Base-by-base conservation (phyloP, 177 flowering plant genomes). In the Vitis hybrid region DNA sequence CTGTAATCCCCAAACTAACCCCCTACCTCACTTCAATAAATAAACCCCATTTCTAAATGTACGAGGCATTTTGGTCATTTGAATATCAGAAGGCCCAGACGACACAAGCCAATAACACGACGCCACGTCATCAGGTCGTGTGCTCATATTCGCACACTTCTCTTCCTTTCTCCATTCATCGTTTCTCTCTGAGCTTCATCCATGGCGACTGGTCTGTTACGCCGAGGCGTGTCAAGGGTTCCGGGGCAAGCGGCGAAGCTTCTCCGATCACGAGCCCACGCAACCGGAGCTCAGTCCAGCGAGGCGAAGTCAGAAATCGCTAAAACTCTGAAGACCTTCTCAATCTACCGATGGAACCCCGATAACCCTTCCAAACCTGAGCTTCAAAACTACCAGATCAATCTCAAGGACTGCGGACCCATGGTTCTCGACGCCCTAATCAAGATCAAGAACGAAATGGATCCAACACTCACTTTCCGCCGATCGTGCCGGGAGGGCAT, bases 381-480 rank as follows among this genome's bases (percentile, higher is more conserved):
- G 74, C 92, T 96, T 65, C 66, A 85, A 66, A 72, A 91, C 68
- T 96, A 80, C 89, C n/a, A 83, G 70, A 89, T 96, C 80, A 86
- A 96, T 72, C 92, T 96, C 60, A 89, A 85, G 74, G 89, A 88
- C 2, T 96, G 99, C 63, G 99, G 99, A 0, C 99, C 99, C 2
- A 96, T 96, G 99, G 97, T 96, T 14, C 87, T 96, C 14, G 99
- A 96, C 76, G 99, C 99, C 30, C 87, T 96, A 0, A 90, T 96
- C 85, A 93, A 93, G 85, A 96, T 96, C 79, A 96, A 96, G 83
- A 96, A 90, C 85, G 98, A 96, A 80, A 76, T 96, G 67, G 99
- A 96, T 67, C 97, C 97, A 0, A 57, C 97, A 21, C 85, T 96
- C 8, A 93, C 99, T n/a, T 96, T 96, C 80, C 93, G 99, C 3